These are phyloP conservation scores for Xylariaceae sp. DNA, from an alignment of 2,329 filamentous ascomycete species.

Conservation along the genomic window DNA sequence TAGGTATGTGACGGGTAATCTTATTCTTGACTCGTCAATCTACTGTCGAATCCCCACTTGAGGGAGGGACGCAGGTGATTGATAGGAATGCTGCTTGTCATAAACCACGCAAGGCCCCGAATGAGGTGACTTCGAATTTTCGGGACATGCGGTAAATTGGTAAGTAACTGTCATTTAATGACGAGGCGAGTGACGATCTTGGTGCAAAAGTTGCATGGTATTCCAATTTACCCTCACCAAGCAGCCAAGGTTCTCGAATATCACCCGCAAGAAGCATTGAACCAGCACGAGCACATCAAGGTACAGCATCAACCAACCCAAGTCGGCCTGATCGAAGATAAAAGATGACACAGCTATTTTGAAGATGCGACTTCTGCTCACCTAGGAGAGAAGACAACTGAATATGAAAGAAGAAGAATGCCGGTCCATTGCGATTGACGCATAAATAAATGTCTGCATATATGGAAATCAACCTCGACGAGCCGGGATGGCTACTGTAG, in stretches of 20 bases:
- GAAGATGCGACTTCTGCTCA: too few relatives aligned
- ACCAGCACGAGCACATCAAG: background rate
- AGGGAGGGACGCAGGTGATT: conserved; percentile 27
- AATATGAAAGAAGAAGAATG: too few relatives aligned
- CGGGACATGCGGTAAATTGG: conserved; percentile 25
- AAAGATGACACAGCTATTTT: background rate
- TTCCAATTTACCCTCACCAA: background rate
- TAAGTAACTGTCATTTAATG: conserved; percentile 6
- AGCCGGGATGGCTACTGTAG: background rate
- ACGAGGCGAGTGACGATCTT: conserved; percentile 13
- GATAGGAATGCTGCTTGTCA: conserved; percentile 30
- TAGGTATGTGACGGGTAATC: conserved; percentile 26
- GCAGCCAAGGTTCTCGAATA: too few relatives aligned
- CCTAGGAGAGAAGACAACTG: too few relatives aligned
- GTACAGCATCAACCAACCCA: background rate
- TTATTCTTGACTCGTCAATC: conserved; percentile 3
- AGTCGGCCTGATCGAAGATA: background rate
- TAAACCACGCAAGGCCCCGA: conserved; percentile 21
- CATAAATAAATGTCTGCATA: background rate
- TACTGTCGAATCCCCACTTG: conserved; percentile 20
- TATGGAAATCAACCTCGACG: background rate
- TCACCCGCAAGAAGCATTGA: background rate
- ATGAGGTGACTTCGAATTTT: conserved; percentile 26
- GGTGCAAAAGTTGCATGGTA: background rate
- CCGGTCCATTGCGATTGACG: background rate